These are phyloP conservation scores for Sporothrix luriei DNA, from an alignment of 2,329 filamentous ascomycete genomes.

Conservation along the genomic window DNA sequence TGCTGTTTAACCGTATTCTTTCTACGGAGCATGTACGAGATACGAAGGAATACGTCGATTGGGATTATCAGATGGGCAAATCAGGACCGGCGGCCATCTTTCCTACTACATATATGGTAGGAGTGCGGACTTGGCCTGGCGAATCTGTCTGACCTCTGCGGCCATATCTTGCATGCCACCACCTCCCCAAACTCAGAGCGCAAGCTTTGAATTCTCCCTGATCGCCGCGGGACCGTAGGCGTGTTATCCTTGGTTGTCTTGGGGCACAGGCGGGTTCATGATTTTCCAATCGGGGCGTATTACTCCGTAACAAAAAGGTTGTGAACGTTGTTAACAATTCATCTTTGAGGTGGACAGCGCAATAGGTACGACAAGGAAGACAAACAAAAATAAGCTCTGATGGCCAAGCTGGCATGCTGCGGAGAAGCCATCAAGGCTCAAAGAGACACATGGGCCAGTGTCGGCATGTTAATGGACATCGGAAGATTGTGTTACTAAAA, in stretches of 20 bases:
- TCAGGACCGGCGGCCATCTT: not conserved
- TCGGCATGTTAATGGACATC: not conserved
- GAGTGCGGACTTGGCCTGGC: not conserved
- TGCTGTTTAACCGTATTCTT: not conserved
- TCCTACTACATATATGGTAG: not conserved
- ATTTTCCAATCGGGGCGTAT: not conserved
- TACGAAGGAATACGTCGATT: not conserved
- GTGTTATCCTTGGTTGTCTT: not conserved
- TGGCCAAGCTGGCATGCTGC: not conserved
- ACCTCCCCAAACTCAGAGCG: no score
- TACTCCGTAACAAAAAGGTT: not conserved
- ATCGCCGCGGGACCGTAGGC: not conserved
- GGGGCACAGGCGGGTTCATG: slow-evolving; percentile 3
- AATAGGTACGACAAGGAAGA: not conserved
- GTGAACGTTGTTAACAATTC: not conserved
- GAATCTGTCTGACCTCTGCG: no score
- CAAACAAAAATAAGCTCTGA: not conserved
- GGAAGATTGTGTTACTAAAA: no score
- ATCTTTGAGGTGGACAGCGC: not conserved
- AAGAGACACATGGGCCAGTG: not conserved
- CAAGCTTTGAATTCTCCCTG: not conserved
- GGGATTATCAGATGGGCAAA: not conserved
- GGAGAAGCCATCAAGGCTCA: no score
- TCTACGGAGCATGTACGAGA: no score
- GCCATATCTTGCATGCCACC: no score